A percentile compares a stretch with the other conserved stretches of the same genome.
phyloP scores from a whole-genome alignment of 1,284 basidiomycete genomes.

The Ustilago cynodontis region DNA sequence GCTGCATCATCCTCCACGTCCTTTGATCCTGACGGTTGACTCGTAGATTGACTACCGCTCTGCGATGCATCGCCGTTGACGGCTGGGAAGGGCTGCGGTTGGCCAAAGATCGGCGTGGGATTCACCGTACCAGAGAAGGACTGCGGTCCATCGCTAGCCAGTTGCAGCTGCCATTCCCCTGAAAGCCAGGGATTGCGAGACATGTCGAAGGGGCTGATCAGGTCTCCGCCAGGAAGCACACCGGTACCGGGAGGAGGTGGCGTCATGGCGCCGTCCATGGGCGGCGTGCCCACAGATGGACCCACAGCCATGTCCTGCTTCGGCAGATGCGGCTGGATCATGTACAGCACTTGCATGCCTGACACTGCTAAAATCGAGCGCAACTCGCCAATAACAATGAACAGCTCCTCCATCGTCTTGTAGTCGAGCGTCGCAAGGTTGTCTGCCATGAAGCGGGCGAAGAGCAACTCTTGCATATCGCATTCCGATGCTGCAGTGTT shows the following conservation, averaged over 20 bases:
- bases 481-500: conserved; percentile 72
- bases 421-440: conserved; percentile 92
- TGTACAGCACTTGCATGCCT: conserved; percentile 79
- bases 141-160: conserved; percentile 19
- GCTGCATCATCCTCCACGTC: conserved; percentile 18
- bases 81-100: not conserved
- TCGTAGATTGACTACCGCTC: conserved; percentile 4
- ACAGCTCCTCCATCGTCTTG: conserved; percentile 91
- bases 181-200: conserved; percentile 45
- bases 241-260: conserved; percentile 22
- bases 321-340: conserved; percentile 44
- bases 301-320: conserved; percentile 23
- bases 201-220: conserved; percentile 37
- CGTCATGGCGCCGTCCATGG: conserved; percentile 19
- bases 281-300: conserved; percentile 4
- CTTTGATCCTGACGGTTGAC: conserved; percentile 3
- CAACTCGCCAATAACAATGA: conserved; percentile 84
- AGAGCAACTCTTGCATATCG: conserved; percentile 72
- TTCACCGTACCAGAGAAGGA: conserved; percentile 23
- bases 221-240: conserved; percentile 6
- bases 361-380: conserved; percentile 84
- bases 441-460: conserved; percentile 91
- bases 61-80: not conserved
- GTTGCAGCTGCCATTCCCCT: conserved; percentile 43
- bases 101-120: conserved; percentile 28